A percentile compares a stretch with the other conserved stretches of the same genome.
These are phyloP conservation scores for Ashbya aceris DNA, from an alignment of 1,139 yeast species.

Conservation along the genomic window DNA sequence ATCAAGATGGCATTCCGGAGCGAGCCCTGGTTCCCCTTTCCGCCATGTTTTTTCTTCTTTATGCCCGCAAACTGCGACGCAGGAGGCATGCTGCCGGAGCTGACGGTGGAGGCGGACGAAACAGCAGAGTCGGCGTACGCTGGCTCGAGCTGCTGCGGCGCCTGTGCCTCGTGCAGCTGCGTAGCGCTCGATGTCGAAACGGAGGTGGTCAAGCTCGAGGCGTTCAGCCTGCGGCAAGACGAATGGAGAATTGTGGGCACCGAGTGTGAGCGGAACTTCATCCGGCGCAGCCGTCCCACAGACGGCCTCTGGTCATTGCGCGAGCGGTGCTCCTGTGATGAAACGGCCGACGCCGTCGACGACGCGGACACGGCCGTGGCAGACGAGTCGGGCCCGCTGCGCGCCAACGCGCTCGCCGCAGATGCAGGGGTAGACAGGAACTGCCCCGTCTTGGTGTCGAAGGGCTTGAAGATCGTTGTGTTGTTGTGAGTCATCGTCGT, in stretches of 20 bases:
- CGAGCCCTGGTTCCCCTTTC: slow-evolving; percentile 9
- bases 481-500: slow-evolving; percentile 7
- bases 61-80: slow-evolving; percentile 6
- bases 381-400: not conserved
- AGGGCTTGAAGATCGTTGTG: slow-evolving; percentile 22
- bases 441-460: slow-evolving; percentile 27
- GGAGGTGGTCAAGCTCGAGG: slow-evolving; percentile 4
- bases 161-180: not conserved
- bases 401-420: slow-evolving; percentile 3
- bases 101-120: not conserved
- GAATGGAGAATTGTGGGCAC: slow-evolving; percentile 30
- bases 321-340: slow-evolving; percentile 4
- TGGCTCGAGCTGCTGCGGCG: not conserved
- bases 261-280: slow-evolving; percentile 26
- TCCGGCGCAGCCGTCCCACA: slow-evolving; percentile 9
- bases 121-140: not conserved
- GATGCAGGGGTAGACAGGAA: slow-evolving; percentile 12
- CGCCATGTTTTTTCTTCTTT: slow-evolving; percentile 7
- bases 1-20: slow-evolving; percentile 16
- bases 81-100: not conserved
- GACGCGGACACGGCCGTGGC: not conserved
- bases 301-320: slow-evolving; percentile 1
- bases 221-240: slow-evolving; percentile 22
- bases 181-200: not conserved
- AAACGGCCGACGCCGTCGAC: not conserved